Evolutionary conservation across 352 stramenopile species (phyloP).

Genomic region (Pythium dissotocum): DNA sequence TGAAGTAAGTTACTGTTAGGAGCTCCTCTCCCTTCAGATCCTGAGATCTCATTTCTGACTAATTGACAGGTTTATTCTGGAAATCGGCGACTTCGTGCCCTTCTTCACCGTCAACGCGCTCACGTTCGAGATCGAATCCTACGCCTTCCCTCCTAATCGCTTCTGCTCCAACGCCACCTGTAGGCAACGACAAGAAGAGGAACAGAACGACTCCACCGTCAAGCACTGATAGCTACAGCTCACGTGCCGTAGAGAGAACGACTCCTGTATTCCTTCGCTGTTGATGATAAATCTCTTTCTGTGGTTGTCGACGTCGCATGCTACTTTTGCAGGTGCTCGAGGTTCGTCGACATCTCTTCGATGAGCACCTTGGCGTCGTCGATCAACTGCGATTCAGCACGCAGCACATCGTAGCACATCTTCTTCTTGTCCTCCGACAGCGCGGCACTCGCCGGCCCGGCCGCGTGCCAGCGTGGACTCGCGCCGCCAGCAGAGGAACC

Average conservation of each 20-base stretch:
- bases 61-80: constrained; percentile 34
- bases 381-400: constrained; percentile 80
- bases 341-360: constrained; percentile 55
- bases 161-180: constrained; percentile 32
- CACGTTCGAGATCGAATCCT: constrained; percentile 42
- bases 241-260: neutral
- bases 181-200: constrained; percentile 36
- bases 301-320: neutral
- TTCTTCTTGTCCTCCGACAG: constrained; percentile 77
- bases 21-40: neutral
- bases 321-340: constrained; percentile 46
- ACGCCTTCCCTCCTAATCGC: constrained; percentile 32
- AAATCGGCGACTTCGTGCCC: constrained; percentile 41
- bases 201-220: constrained; percentile 7
- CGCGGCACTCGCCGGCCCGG: constrained; percentile 1
- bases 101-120: constrained; percentile 40
- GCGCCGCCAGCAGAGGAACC: constrained; percentile 26
- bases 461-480: constrained; percentile 4
- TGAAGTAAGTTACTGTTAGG: constrained; percentile 32
- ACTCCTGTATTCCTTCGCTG: neutral
- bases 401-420: constrained; percentile 83
- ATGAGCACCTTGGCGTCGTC: constrained; percentile 75
- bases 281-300: neutral
- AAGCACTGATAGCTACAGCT: neutral
- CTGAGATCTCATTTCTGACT: constrained; percentile 14